Percentiles rank a stretch among this genome's conserved stretches.
Evolutionary conservation across 2,329 filamentous ascomycete genomes (phyloP).

Genomic region (Epichloe bromicola): DNA sequence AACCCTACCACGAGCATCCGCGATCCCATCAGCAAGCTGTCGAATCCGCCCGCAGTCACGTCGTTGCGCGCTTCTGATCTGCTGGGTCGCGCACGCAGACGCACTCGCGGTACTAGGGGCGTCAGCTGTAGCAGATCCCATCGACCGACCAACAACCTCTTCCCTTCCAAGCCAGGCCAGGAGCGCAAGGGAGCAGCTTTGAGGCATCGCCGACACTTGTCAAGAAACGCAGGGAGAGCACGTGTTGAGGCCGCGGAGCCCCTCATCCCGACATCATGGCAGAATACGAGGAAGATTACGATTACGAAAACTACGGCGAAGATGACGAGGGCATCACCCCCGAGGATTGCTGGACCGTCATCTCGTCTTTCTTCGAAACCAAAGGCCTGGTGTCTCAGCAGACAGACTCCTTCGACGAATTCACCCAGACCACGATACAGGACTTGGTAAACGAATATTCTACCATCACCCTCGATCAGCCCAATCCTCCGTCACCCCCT

Average conservation of each 20-base stretch:
- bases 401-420: slow-evolving; percentile 96
- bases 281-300: slow-evolving; percentile 43
- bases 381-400: slow-evolving; percentile 97
- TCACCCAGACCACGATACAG: slow-evolving; percentile 86
- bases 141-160: neutral
- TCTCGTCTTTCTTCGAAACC: slow-evolving; percentile 89
- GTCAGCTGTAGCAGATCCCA: slow-evolving; percentile 14
- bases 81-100: slow-evolving; percentile 16
- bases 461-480: slow-evolving; percentile 84
- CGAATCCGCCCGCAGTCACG: neutral
- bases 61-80: slow-evolving; percentile 7
- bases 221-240: neutral
- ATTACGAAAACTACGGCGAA: slow-evolving; percentile 59
- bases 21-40: neutral
- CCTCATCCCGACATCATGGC: slow-evolving; percentile 28
- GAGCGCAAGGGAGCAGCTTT: neutral
- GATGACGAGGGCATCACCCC: slow-evolving; percentile 63
- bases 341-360: slow-evolving; percentile 97
- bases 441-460: slow-evolving; percentile 89
- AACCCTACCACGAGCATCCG: neutral
- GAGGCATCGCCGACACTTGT: neutral
- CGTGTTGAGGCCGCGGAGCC: neutral
- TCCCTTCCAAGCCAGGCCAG: neutral
- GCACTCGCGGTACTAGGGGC: slow-evolving; percentile 20
- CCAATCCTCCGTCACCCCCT: slow-evolving; percentile 61